Conservation (phyloP, 352 stramenopile species). For the Phytopythium vexans region DNA sequence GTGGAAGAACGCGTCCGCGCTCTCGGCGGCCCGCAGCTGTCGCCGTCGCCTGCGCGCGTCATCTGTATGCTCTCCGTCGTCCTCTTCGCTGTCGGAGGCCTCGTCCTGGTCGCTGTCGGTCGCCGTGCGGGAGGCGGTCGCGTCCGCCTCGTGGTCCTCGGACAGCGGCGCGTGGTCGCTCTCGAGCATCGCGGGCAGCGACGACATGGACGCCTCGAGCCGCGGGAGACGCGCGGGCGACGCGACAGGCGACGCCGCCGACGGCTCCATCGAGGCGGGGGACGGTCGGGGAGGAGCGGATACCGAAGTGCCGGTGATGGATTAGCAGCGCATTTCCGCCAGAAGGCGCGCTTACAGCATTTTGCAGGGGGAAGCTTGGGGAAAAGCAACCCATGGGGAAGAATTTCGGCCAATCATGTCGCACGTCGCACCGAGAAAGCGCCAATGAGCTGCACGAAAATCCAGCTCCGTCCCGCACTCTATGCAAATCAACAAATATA, state of each 20-base stretch:
- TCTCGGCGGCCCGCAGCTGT: not conserved
- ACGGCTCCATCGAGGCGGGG: not conserved
- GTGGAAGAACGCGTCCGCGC: constrained; percentile 3
- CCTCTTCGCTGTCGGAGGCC: constrained; percentile 5
- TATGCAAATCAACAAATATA: not conserved
- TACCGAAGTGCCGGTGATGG: too few species aligned
- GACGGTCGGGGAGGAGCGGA: not conserved
- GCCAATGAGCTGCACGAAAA: not conserved
- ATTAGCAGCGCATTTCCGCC: not conserved
- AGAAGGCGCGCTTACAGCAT: not conserved
- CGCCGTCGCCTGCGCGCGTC: constrained; percentile 9
- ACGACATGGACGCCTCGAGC: constrained; percentile 10
- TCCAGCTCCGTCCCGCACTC: not conserved
- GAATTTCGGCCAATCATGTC: constrained; percentile 6
- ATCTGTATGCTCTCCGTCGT: not conserved
- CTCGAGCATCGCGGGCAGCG: constrained; percentile 11
- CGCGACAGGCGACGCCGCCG: not conserved
- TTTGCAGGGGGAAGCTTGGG: not conserved
- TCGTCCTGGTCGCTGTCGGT: not conserved
- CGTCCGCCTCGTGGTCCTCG: not conserved
- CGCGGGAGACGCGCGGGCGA: not conserved
- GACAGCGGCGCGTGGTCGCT: not conserved
- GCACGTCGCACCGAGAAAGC: not conserved
- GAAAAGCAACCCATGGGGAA: not conserved
- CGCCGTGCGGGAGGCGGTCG: not conserved